phyloP scores from a whole-genome alignment of 2,329 filamentous ascomycete species.

The Periconia sp. region DNA sequence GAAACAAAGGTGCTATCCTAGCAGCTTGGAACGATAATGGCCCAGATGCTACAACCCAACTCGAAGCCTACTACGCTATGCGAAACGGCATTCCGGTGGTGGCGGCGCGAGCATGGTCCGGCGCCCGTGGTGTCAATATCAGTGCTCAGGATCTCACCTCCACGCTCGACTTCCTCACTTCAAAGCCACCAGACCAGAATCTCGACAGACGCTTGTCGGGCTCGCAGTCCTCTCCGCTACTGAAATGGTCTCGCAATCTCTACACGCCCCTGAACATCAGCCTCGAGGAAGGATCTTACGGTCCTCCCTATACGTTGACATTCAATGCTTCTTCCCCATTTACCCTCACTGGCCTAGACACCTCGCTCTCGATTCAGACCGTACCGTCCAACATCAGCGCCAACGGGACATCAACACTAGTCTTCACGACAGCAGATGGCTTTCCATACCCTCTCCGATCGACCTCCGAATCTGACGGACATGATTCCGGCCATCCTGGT shows the following conservation, averaged over 20 bases:
- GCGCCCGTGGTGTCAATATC: slow-evolving; percentile 44
- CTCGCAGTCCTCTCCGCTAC: slow-evolving; percentile 26
- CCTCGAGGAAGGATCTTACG: slow-evolving; percentile 51
- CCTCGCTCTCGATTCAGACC: slow-evolving; percentile 46
- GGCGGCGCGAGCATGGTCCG: slow-evolving; percentile 52
- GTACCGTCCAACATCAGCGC: slow-evolving; percentile 16
- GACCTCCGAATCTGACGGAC: slow-evolving; percentile 51
- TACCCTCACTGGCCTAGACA: slow-evolving; percentile 52
- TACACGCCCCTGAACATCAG: slow-evolving; percentile 10
- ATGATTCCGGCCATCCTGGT: slow-evolving; percentile 56
- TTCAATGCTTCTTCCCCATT: slow-evolving; percentile 52
- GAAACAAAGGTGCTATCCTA: slow-evolving; percentile 43
- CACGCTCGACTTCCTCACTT: slow-evolving; percentile 48
- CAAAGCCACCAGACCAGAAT: slow-evolving; percentile 52
- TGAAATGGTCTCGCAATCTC: slow-evolving; percentile 40
- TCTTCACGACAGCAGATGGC: slow-evolving; percentile 49
- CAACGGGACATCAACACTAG: slow-evolving; percentile 42
- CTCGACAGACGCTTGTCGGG: slow-evolving; percentile 45
- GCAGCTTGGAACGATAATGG: slow-evolving; percentile 60
- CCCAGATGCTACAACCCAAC: slow-evolving; percentile 55
- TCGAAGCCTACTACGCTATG: slow-evolving; percentile 57
- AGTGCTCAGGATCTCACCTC: slow-evolving; percentile 26
- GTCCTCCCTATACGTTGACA: slow-evolving; percentile 54
- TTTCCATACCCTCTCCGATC: slow-evolving; percentile 57
- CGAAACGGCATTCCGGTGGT: slow-evolving; percentile 53